A percentile compares a stretch with the other conserved stretches of the same genome.
These are phyloP conservation scores for Talaromyces ruber DNA, from an alignment of 495 filamentous ascomycete species.

Conservation along the genomic window DNA sequence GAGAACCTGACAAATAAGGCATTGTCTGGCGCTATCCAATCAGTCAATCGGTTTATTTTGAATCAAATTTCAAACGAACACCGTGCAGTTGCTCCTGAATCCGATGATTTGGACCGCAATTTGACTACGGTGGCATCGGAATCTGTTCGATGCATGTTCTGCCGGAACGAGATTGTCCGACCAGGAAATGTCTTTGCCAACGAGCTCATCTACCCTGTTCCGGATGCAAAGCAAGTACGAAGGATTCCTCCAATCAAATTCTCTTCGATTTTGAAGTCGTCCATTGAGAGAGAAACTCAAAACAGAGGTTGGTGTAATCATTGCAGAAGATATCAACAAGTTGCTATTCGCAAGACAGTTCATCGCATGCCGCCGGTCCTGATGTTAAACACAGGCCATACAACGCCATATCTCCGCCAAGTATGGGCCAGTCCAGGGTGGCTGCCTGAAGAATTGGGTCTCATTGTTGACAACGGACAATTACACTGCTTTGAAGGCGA, in stretches of 20 bases:
- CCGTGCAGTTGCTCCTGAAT: constrained; percentile 48
- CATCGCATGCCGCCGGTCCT: constrained; percentile 72
- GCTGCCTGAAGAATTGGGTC: constrained; percentile 86
- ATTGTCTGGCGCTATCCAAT: constrained; percentile 66
- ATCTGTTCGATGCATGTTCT: constrained; percentile 72
- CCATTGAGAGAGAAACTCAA: constrained; percentile 75
- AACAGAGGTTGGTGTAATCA: constrained; percentile 83
- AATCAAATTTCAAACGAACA: constrained; percentile 64
- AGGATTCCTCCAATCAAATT: constrained; percentile 55
- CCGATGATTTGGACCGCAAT: constrained; percentile 49
- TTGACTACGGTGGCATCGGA: constrained; percentile 46
- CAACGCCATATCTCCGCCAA: constrained; percentile 59
- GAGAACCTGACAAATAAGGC: constrained; percentile 64
- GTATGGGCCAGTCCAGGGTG: constrained; percentile 83
- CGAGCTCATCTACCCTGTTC: constrained; percentile 72
- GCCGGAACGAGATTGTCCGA: constrained; percentile 65
- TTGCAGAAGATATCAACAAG: constrained; percentile 77
- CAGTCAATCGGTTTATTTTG: constrained; percentile 67
- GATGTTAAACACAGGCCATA: constrained; percentile 73
- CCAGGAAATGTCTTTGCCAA: constrained; percentile 64
- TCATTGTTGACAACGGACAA: constrained; percentile 71
- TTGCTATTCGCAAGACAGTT: constrained; percentile 71
- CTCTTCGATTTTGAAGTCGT: constrained; percentile 74
- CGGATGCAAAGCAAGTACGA: constrained; percentile 37
- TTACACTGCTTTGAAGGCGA: constrained; percentile 90